Percentiles rank a stretch among this genome's conserved stretches.
Evolutionary conservation across 1,284 basidiomycete genomes (phyloP).

Genomic region (Gomphus bonarii): DNA sequence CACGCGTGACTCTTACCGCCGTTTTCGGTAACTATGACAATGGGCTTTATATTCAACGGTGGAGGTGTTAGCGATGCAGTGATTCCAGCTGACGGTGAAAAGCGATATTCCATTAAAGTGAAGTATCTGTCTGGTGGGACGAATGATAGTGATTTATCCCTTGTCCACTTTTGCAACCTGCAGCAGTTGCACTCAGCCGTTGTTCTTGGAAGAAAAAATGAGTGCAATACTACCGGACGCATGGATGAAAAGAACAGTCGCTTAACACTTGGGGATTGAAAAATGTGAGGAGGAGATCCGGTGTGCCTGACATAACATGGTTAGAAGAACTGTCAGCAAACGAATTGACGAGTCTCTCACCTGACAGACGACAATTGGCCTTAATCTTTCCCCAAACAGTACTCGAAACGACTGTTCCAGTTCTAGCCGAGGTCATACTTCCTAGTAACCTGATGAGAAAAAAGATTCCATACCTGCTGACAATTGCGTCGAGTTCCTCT

Average conservation of each 20-base stretch:
- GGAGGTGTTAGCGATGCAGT: constrained; percentile 38
- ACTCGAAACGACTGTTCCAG: constrained; percentile 64
- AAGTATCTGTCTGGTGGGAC: constrained; percentile 93
- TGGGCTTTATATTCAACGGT: constrained; percentile 56
- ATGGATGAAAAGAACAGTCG: constrained; percentile 85
- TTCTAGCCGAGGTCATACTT: constrained; percentile 30
- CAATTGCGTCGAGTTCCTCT: constrained; percentile 75
- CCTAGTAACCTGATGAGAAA: neutral
- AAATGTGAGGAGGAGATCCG: constrained; percentile 77
- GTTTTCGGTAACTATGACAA: constrained; percentile 47
- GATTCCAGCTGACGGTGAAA: constrained; percentile 29
- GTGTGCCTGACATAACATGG: constrained; percentile 50
- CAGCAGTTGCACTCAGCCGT: neutral
- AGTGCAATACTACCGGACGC: constrained; percentile 57
- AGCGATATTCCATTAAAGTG: constrained; percentile 78
- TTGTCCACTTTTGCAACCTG: constrained; percentile 73
- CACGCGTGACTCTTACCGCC: constrained; percentile 38
- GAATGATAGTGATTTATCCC: constrained; percentile 77
- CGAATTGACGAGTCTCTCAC: constrained; percentile 25
- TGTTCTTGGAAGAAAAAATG: constrained; percentile 1
- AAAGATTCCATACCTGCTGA: constrained; percentile 58
- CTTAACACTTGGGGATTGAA: constrained; percentile 65
- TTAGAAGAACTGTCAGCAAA: neutral
- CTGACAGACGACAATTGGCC: constrained; percentile 74
- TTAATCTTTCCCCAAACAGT: constrained; percentile 76